Base-by-base conservation (phyloP, 352 stramenopile genomes). In the Globisporangium barbulae region DNA sequence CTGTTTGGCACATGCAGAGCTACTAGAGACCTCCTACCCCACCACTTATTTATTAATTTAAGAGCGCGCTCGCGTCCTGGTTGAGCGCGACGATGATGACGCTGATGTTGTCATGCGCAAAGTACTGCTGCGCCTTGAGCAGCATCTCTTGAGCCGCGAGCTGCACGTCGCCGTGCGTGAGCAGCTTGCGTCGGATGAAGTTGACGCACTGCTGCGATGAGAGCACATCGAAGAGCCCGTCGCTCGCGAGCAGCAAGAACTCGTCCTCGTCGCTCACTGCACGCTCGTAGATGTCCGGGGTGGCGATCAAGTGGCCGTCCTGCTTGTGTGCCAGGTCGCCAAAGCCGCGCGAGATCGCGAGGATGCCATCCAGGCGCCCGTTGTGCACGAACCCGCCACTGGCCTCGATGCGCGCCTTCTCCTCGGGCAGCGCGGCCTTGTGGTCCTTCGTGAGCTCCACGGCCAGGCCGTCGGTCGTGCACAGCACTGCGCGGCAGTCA, bases 141-240 rank as follows among this genome's bases (percentile, higher is more conserved):
- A 97, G 72, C 45, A 96, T 77, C 68, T 93, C 90, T 69, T 97
- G 86, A 1, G 88, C 88, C 7, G 89, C 90, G 22, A 93, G 67
- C 70, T 98, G 88, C 31, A 98, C 84, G 61, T 97, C 89, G 53
- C 91, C 87, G 64, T 97, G 84, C 45, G 85, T 85, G 33, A 82
- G 76, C 22, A 98, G 79, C 70, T 95, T 91, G n/a, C 87, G 80
- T 25, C 89, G 68, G 50, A 97, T 86, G 56, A 97, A 97, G 65
- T 98, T 97, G 6, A 98, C 85, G 22, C 85, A 83, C 61, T 96
- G 86, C 58, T 98, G 89, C 54, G 87, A 96, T 25, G 89, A 89
- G 19, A 98, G 69, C 30, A 97, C 89, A 61, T 98, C 91, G 67
- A 96, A 98, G 28, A 98, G 76, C 6, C 91, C 91, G 61, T 98